These are phyloP conservation scores for Yamadazyma laniorum DNA, from an alignment of 805 yeast genomes.

Conservation along the genomic window DNA sequence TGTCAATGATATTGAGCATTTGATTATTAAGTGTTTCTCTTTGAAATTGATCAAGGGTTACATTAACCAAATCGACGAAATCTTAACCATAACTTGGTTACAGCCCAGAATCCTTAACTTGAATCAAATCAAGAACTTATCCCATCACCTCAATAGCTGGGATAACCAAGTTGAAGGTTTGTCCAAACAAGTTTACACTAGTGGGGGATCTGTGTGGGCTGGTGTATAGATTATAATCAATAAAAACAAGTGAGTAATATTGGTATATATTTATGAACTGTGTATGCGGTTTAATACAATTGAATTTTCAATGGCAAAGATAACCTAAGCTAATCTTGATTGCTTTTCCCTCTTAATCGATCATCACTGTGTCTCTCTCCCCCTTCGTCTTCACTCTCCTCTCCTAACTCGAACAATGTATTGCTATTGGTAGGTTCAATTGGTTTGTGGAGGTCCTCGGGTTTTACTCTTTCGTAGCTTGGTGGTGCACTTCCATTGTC, in stretches of 20 bases:
- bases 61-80: constrained; percentile 81
- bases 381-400: constrained; percentile 33
- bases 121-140: constrained; percentile 76
- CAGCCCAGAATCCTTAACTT: constrained; percentile 91
- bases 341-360: constrained; percentile 12
- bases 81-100: constrained; percentile 86
- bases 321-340: background rate
- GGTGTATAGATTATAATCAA: constrained; percentile 18
- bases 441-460: constrained; percentile 12
- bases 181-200: constrained; percentile 37
- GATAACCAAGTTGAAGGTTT: constrained; percentile 66
- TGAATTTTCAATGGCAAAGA: background rate
- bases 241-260: no score
- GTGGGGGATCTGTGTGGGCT: constrained; percentile 47
- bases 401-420: constrained; percentile 43
- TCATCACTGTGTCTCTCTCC: constrained; percentile 21
- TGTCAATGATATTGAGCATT: constrained; percentile 78
- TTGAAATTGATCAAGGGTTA: constrained; percentile 82
- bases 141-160: constrained; percentile 74
- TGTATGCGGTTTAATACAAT: background rate
- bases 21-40: constrained; percentile 88
- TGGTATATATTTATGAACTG: background rate
- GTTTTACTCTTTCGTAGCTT: constrained; percentile 22
- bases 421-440: constrained; percentile 20
- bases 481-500: constrained; percentile 28